phyloP scores from a whole-genome alignment of 768 basidiomycete species.

The Trametes cubensis region DNA sequence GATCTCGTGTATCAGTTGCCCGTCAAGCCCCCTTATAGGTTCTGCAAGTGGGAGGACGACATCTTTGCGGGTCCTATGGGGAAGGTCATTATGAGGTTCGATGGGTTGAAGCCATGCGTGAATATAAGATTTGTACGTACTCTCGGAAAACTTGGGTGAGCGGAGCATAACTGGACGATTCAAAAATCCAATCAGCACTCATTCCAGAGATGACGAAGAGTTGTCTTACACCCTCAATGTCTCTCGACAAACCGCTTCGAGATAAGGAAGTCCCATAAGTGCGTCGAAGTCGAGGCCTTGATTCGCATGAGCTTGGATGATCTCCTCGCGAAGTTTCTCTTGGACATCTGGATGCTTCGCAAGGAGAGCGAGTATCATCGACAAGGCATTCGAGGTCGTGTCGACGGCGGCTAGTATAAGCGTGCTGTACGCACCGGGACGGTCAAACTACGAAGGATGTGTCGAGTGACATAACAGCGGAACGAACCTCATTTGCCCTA shows the following conservation, averaged over 20 bases:
- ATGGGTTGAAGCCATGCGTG: not conserved
- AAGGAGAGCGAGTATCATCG: slow-evolving; percentile 41
- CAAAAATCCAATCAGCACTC: not conserved
- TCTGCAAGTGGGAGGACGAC: slow-evolving; percentile 44
- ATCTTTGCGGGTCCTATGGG: slow-evolving; percentile 39
- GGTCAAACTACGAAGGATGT: not conserved
- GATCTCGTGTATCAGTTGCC: slow-evolving; percentile 40
- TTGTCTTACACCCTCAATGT: slow-evolving; percentile 55
- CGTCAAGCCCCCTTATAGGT: slow-evolving; percentile 42
- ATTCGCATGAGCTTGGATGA: slow-evolving; percentile 31
- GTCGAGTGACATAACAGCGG: too few relatives aligned
- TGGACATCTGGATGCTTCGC: slow-evolving; percentile 42
- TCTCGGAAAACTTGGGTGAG: slow-evolving; percentile 42
- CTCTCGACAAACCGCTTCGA: slow-evolving; percentile 65
- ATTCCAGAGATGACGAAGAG: slow-evolving; percentile 15
- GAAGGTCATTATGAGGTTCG: too few relatives aligned
- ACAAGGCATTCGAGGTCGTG: slow-evolving; percentile 46
- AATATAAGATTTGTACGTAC: slow-evolving; percentile 20
- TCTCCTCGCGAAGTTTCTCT: slow-evolving; percentile 42
- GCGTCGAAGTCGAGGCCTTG: slow-evolving; percentile 41
- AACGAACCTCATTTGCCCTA: slow-evolving; percentile 27
- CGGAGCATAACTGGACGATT: slow-evolving; percentile 45
- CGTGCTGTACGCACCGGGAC: slow-evolving; percentile 28
- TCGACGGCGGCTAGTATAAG: slow-evolving; percentile 48
- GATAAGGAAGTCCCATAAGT: slow-evolving; percentile 54